These are phyloP conservation scores for Leishmania major DNA, from an alignment of 208 protist genomes.

Conservation along the genomic window DNA sequence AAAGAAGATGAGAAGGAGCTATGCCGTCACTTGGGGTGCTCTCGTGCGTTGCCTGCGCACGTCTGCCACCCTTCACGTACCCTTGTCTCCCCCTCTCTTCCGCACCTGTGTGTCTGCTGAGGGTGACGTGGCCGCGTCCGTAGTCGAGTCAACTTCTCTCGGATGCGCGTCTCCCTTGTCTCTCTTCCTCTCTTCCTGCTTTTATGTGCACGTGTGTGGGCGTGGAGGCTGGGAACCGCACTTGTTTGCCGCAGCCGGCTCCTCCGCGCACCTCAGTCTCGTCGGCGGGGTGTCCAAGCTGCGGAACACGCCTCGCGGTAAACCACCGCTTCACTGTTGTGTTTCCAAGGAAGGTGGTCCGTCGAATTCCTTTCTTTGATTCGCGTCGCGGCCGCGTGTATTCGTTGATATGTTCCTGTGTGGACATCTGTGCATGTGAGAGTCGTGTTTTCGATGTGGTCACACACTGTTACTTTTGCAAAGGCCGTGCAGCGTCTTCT, in stretches of 20 bases:
- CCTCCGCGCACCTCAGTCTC: not conserved
- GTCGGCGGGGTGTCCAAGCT: not conserved
- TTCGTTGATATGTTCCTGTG: not conserved
- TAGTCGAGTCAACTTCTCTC: not conserved
- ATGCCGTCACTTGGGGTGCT: not conserved
- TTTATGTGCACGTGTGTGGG: not conserved
- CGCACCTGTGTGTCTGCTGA: not conserved
- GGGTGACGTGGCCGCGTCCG: not conserved
- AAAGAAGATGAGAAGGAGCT: not conserved
- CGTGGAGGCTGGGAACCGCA: not conserved
- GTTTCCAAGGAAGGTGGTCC: not conserved
- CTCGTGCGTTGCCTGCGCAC: not conserved
- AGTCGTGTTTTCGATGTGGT: not conserved
- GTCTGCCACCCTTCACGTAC: not conserved
- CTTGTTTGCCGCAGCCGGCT: not conserved
- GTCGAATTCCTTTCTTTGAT: not conserved
- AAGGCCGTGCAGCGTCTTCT: not conserved
- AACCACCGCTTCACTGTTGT: not conserved
- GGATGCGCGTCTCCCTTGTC: not conserved
- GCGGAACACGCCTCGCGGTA: not conserved
- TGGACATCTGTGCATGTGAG: not conserved
- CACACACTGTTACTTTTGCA: not conserved
- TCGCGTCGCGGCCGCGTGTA: not conserved
- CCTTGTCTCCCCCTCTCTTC: not conserved
- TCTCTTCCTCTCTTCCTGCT: not conserved